These are phyloP conservation scores for Ophiocordyceps unilateralis DNA, from an alignment of 2,329 filamentous ascomycete species.

Conservation along the genomic window DNA sequence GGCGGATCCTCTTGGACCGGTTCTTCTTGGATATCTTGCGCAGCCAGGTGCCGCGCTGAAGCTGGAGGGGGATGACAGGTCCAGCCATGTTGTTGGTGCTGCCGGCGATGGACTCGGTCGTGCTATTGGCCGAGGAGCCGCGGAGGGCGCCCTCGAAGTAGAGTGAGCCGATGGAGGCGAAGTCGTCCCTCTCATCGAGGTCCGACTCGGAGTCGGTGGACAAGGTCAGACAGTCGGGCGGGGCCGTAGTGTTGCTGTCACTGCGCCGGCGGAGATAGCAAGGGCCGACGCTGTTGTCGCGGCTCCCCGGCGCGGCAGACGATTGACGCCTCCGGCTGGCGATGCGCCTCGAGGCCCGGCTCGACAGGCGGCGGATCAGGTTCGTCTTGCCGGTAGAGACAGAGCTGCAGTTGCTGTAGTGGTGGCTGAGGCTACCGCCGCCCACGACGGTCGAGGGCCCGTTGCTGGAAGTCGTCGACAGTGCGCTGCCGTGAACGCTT, in stretches of 20 bases:
- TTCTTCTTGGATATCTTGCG: conserved; percentile 76
- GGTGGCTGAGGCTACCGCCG: not conserved
- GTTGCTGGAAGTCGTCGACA: conserved; percentile 1
- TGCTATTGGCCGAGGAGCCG: conserved; percentile 31
- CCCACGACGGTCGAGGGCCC: conserved; percentile 1
- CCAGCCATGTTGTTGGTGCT: conserved; percentile 32
- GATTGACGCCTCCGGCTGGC: conserved; percentile 55
- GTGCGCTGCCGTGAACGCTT: conserved; percentile 3
- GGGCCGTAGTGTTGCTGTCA: conserved; percentile 65
- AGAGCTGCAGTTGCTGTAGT: conserved; percentile 10
- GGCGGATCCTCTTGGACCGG: conserved; percentile 50
- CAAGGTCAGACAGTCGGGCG: conserved; percentile 26
- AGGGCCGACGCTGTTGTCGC: conserved; percentile 79
- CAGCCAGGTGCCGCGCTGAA: conserved; percentile 64
- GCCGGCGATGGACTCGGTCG: conserved; percentile 27
- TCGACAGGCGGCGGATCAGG: conserved; percentile 73
- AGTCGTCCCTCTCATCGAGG: conserved; percentile 31
- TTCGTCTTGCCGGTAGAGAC: conserved; percentile 15
- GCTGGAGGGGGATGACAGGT: conserved; percentile 57
- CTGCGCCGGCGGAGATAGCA: conserved; percentile 75
- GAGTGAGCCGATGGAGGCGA: conserved; percentile 16
- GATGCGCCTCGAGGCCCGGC: conserved; percentile 54
- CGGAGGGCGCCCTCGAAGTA: conserved; percentile 24
- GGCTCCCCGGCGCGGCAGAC: conserved; percentile 56
- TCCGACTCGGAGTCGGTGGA: conserved; percentile 41